Base-by-base conservation (phyloP, 257 asterid genomes). In the Solanum medicagineum region DNA sequence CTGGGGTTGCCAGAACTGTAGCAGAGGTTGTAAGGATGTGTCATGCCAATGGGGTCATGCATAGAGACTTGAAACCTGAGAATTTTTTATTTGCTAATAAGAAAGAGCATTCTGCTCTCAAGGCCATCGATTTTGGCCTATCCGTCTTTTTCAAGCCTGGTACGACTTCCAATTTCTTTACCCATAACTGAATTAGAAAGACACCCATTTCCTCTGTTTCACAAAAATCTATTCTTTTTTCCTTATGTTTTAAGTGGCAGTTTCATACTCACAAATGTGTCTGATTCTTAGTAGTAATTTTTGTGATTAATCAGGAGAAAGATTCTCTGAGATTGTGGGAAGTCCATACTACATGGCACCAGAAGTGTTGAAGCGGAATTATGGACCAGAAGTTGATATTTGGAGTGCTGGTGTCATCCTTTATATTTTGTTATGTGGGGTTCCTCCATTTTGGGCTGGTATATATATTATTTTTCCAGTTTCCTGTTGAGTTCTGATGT, bases 401-500 rank as follows among this genome's bases (percentile, higher is more conserved):
- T 95, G 98, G 98, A 95, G 98, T 87, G 97, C 98, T 54, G 98
- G 98, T 24, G 98, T 95, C 75, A 95, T 95, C 87, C 93, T 95
- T n/a, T 95, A 95, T 85, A 95, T 95, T 88, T 92, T 95, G 88
- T 86, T 95, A 14, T 95, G 98, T n/a, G 98, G 98, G 20, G 98
- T 95, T 89, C 98, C 98, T 89, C 98, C 98, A 45, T 95, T 95
- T 88, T 95, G 98, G 98, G 98, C 98, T 70, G 98, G 98, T 95
- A 89, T 14, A n/a, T 81, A 29, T 55, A 14, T 22, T 75, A 15
- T 57, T 47, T 83, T 16, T 55, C 85, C 60, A 73, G 26, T 56
- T 44, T 19, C 54, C 45, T 24, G 51, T 51, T 74, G 36, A 74
- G 24, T 81, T 71, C 57, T 45, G 56, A 73, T n/a, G 26, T 2